Base-by-base conservation (phyloP, 805 yeast species). In the Yarrowia divulgata region DNA sequence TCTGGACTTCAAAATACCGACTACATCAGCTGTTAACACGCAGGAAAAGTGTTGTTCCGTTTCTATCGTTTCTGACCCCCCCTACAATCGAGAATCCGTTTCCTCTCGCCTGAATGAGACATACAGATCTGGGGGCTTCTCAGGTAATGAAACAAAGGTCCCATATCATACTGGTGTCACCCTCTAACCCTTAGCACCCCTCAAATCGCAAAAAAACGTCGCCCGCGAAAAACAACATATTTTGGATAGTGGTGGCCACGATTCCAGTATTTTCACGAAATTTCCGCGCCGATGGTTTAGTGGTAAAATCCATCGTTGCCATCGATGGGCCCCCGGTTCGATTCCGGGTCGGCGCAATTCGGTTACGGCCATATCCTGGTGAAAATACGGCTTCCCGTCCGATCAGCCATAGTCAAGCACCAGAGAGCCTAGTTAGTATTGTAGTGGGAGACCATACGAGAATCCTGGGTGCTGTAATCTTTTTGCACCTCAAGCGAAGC, bases 341-440 rank as follows among this genome's bases (percentile, higher is more conserved):
- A 58, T 58, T 58, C 66, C 66, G 66, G 66, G 66, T 58, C 66
- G 66, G 66, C 66, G 66, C 66, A 58, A 8, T 58, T 43, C 32
- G 66, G 66, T 60, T 60, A 45, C 66, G 66, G 66, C 66, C 66
- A 60, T 60, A 60, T 60, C 66, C 66, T 43, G 66, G 66, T 60
- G 66, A 60, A 60, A 60, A 60, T 60, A 60, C 66, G 66, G 66
- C 66, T 60, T 60, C 66, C 66, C 66, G 66, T 60, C 66, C 66
- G 66, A 60, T 60, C 66, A 60, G 66, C 66, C 66, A 60, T 60
- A 60, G 66, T 60, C 66, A 60, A 60, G 66, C 66, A 60, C 66
- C 66, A 60, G 66, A 60, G 66, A 60, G 66, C 66, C 66, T 60
- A 60, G 66, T 60, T 60, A 60, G 66, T 60, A 60, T 60, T 60